Evolutionary conservation across 164 flowering plant genomes (phyloP).

Genomic region (Umbellularia californica): DNA sequence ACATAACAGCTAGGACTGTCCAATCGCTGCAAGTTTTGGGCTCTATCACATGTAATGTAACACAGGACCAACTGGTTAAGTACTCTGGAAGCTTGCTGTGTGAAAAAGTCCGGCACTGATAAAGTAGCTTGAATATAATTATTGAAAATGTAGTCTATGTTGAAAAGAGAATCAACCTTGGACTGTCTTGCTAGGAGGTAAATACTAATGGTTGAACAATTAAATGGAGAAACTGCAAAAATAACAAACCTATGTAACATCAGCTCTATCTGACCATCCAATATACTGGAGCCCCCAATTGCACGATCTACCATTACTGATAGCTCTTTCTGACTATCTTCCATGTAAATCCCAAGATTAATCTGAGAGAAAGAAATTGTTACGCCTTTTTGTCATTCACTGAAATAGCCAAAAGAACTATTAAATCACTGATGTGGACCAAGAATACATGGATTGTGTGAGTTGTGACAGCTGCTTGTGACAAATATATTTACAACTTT

Average conservation of each 20-base stretch:
- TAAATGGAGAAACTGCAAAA: not conserved
- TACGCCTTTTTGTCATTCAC: not conserved
- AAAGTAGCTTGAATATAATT: not conserved
- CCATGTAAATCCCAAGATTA: conserved; percentile 77
- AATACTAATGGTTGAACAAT: not conserved
- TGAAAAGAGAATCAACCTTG: not conserved
- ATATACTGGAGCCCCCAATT: conserved; percentile 81
- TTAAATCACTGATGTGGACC: too few species aligned
- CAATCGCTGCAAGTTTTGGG: not conserved
- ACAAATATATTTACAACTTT: too few species aligned
- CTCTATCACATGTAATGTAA: not conserved
- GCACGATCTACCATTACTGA: conserved; percentile 91
- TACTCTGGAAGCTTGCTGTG: too few species aligned
- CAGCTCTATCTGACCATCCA: conserved; percentile 85
- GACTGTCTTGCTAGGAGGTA: not conserved
- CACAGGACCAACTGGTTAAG: too few species aligned
- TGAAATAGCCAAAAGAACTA: not conserved
- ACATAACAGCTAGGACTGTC: not conserved
- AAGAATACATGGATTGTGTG: too few species aligned
- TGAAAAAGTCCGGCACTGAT: not conserved
- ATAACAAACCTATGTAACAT: conserved; percentile 81
- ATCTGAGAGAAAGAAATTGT: conserved; percentile 38
- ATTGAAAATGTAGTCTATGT: not conserved
- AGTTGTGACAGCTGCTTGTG: too few species aligned
- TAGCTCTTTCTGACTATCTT: conserved; percentile 55